Conservation (phyloP, 306 rosid species). For the Quercus bicolor region DNA sequence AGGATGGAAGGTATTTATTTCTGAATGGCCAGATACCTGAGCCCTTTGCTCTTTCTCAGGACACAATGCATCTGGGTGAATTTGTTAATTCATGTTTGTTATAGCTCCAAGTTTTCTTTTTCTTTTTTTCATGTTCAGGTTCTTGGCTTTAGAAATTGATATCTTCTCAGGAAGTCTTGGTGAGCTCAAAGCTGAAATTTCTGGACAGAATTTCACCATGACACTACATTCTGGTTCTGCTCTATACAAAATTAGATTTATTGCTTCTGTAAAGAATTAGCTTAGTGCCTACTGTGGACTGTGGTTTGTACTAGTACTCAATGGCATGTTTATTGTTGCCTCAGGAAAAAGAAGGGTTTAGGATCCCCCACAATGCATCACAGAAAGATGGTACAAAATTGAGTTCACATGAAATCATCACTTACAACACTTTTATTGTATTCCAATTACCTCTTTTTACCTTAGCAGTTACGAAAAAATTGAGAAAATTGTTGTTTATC, state of each 20-base stretch:
- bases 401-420: too few relatives aligned
- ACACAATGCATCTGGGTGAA: conserved; percentile 41
- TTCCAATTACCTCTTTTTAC: too few relatives aligned
- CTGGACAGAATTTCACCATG: conserved; percentile 27
- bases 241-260: conserved; percentile 30
- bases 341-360: not conserved
- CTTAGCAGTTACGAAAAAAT: too few relatives aligned
- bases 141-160: conserved; percentile 53
- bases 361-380: not conserved
- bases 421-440: too few relatives aligned
- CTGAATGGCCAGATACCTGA: conserved; percentile 23
- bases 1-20: conserved; percentile 25
- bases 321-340: conserved; percentile 10
- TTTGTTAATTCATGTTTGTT: conserved; percentile 65
- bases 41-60: conserved; percentile 26
- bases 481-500: too few relatives aligned
- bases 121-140: conserved; percentile 38
- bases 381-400: not conserved
- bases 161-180: conserved; percentile 42
- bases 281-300: conserved; percentile 12
- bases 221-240: conserved; percentile 27
- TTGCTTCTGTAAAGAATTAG: conserved; percentile 31
- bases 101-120: conserved; percentile 44
- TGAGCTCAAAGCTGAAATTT: conserved; percentile 34
- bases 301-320: not conserved